Base-by-base conservation (phyloP, 2,329 filamentous ascomycete genomes). In the Xylaria sp. region DNA sequence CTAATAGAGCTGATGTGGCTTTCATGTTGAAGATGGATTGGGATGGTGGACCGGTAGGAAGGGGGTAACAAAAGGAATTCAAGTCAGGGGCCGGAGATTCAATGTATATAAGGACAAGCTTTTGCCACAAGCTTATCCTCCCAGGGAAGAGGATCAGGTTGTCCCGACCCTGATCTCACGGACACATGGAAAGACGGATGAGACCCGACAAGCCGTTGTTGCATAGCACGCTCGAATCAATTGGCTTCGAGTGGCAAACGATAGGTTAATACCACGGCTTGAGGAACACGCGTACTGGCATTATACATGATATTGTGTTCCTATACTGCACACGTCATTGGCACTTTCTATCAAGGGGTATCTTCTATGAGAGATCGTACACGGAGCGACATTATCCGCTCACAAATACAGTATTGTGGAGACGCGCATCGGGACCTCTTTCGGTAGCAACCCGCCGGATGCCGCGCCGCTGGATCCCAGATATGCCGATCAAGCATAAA, bases 281-380 rank as follows among this genome's bases (percentile, higher is more conserved):
- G 26, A 20, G 17, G 9, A 46, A 23, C 4, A 54, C 36, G 13
- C 13, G 26, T 54, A 33, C 28, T 31, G 49, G 17, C 17, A 3
- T 31, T 48, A 38, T 28, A 28, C 28, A 28, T 13, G 23, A 38
- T 20, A 0, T 65, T 53, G 31, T 26, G 57, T 13, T 59, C 68
- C 13, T 69, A 61, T 28, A 33, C 68, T 51, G 15, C 59, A 49
- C 46, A 53, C 49, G 49, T 53, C 49, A 53, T 53, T 31, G 49
- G 4, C 26, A 49, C 15, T 61, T 61, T 71, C 67, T 71, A 71
- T 71, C 23, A 42, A 64, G 20, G 70, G 74, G 75, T 77, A 76
- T 76, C 74, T 72, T 74, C 60, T 62, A 63, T 56, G 38, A 60
- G 56, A 72, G 59, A 71, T 71, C 51, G 64, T 66, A 71, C 73